Conservation (phyloP, 2,329 filamentous ascomycete genomes). For the Apiospora pterosperma region DNA sequence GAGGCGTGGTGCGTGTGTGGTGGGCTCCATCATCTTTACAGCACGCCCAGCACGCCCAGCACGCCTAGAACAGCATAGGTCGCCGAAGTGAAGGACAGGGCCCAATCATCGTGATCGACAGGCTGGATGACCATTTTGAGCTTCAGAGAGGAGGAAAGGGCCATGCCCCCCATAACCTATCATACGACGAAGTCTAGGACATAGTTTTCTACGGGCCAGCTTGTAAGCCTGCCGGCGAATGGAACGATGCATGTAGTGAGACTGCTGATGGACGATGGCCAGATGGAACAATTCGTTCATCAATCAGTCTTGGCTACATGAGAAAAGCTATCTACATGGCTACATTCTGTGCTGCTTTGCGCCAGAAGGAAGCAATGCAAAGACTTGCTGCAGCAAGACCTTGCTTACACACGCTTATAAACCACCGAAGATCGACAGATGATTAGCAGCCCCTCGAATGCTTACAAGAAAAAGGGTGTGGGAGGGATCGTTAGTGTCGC, state of each 20-base stretch:
- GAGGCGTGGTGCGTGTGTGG: neutral
- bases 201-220: neutral
- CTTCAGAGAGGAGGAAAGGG: neutral
- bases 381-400: neutral
- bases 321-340: neutral
- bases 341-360: neutral
- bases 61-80: neutral
- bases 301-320: neutral
- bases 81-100: neutral
- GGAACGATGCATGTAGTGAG: neutral
- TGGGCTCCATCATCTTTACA: neutral
- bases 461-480: neutral
- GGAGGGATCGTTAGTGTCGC: neutral
- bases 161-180: neutral
- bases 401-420: conserved; percentile 7
- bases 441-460: neutral
- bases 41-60: neutral
- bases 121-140: neutral
- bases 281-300: neutral
- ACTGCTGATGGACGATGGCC: neutral
- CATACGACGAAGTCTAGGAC: neutral
- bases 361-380: neutral
- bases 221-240: neutral
- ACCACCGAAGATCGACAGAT: conserved; percentile 6
- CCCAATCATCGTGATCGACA: conserved; percentile 1